Percentiles rank a stretch among this genome's conserved stretches.
phyloP scores from a whole-genome alignment of 352 stramenopile genomes.

The Phytophthora ramorum region DNA sequence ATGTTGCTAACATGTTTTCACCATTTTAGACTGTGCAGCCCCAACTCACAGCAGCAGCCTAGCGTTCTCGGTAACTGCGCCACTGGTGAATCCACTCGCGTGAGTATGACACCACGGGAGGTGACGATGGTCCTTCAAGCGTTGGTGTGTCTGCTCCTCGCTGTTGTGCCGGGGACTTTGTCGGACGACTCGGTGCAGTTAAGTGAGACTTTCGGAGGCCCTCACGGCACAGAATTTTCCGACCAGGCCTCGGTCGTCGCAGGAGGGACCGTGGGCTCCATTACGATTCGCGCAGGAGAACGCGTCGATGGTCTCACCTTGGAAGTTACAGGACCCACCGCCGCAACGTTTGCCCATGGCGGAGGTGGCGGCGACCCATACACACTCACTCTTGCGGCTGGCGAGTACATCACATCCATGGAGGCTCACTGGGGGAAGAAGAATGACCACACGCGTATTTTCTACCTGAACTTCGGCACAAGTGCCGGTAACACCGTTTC shows the following conservation, averaged over 20 bases:
- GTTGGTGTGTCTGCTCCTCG: constrained; percentile 5
- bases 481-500: constrained; percentile 8
- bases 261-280: constrained; percentile 8
- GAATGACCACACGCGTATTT: constrained; percentile 18
- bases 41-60: neutral
- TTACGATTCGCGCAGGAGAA: constrained; percentile 7
- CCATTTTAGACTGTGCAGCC: constrained; percentile 7
- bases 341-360: constrained; percentile 5
- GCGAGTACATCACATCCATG: constrained; percentile 15
- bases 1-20: neutral
- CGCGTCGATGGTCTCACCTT: constrained; percentile 7
- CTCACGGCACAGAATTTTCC: constrained; percentile 17
- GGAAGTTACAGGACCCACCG: constrained; percentile 7
- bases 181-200: constrained; percentile 11
- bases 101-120: neutral
- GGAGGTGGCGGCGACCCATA: constrained; percentile 5
- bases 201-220: constrained; percentile 14
- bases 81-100: neutral
- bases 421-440: constrained; percentile 19
- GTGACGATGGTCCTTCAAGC: constrained; percentile 2
- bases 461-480: constrained; percentile 17
- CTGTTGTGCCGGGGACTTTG: neutral
- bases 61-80: neutral
- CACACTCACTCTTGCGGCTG: constrained; percentile 5
- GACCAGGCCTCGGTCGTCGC: constrained; percentile 6